A percentile compares a stretch with the other conserved stretches of the same genome.
Evolutionary conservation across 441 rosid species (phyloP).

Genomic region (Populus trichocarpa): DNA sequence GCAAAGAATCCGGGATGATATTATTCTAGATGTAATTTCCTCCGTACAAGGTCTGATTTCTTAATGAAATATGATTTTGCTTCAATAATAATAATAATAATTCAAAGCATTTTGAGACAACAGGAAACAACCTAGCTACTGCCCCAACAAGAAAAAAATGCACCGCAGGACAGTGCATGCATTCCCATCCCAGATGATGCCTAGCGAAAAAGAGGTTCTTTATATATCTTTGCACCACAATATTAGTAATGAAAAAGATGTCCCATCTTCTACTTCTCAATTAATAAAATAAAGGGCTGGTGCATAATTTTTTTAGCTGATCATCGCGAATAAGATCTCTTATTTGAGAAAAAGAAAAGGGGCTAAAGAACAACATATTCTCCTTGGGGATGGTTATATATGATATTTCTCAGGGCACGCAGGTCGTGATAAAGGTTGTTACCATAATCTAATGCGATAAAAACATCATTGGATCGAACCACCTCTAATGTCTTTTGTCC

Average conservation of each 20-base stretch:
- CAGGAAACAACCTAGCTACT: too few relatives aligned
- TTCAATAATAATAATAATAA: too few relatives aligned
- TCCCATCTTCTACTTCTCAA: not conserved
- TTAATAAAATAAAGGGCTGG: not conserved
- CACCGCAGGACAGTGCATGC: not conserved
- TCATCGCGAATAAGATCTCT: not conserved
- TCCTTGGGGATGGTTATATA: not conserved
- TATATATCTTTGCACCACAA: not conserved
- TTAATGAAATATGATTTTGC: too few relatives aligned
- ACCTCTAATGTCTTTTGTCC: not conserved
- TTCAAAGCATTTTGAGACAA: too few relatives aligned
- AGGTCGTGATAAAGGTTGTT: not conserved
- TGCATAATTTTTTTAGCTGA: not conserved
- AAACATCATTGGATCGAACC: not conserved
- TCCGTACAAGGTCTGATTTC: too few relatives aligned
- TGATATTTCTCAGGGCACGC: not conserved
- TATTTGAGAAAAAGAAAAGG: not conserved
- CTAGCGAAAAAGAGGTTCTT: not conserved
- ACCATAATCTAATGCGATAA: not conserved
- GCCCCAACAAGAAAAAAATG: too few relatives aligned
- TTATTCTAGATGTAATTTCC: too few relatives aligned
- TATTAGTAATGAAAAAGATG: not conserved
- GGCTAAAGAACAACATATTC: conserved; percentile 17
- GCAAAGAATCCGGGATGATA: too few relatives aligned
- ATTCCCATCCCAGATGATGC: not conserved